Base-by-base conservation (phyloP, 805 yeast genomes). In the Wickerhamomyces bovis region DNA sequence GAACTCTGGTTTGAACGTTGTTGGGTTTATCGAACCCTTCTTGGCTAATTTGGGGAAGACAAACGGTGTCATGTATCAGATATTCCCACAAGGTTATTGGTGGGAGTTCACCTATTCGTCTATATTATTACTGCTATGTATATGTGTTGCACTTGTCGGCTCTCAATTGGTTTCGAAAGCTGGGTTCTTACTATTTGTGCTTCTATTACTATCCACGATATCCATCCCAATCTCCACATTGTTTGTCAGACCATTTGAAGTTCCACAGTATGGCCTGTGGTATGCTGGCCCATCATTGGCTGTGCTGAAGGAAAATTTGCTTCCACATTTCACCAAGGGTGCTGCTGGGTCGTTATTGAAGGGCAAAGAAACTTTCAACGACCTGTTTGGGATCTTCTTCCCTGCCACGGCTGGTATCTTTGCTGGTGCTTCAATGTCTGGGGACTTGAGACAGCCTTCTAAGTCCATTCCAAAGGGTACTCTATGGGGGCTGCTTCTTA, bases 381-480 rank as follows among this genome's bases (percentile, higher is more conserved):
- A 86, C 61, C 67, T 95, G 53, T 94, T 94, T 75, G 98, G 98
- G 3, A 87, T 94, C 40, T 89, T 94, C 63, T 94, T 94, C 70
- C 97, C 99, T 11, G 97, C 99, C 1, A 92, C 99, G 0, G 97
- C 98, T 7, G 99, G 99, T 48, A 90, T 94, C 23, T 84, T 94
- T 65, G 98, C 99, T 3, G 99, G 99, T 16, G 97, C 99, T 2
- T 86, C 96, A 21, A 94, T 94, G 99, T 89, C 97, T 38, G 98
- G 99, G 18, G 97, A 89, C 56, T 72, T 94, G 52, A 70, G 77
- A 46, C 81, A 77, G 46, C 99, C 99, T 0, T 88, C 97, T 0
- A 80, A 77, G 57, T 80, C 95, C 1, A 94, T 94, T 41, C 99
- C 99, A 0, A 75, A 76, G 50, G 99, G 99, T n/a, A 94, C 99